phyloP scores from a whole-genome alignment of 352 stramenopile species.

The Phytophthora hybrid region DNA sequence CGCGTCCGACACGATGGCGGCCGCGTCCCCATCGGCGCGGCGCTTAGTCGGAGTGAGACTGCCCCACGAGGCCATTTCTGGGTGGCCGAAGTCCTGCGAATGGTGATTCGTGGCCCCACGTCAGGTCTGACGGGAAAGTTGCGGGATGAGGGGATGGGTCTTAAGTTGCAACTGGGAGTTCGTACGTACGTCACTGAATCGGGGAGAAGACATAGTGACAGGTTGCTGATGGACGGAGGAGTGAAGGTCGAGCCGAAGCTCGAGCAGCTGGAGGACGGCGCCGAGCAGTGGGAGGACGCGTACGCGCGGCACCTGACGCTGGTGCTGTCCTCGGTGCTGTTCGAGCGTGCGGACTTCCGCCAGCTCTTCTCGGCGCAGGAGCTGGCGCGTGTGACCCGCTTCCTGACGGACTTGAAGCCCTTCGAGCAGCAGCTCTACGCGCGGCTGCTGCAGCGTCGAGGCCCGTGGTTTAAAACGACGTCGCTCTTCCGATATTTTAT shows the following conservation, averaged over 20 bases:
- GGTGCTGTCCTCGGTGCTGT: conserved; percentile 56
- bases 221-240: no score
- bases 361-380: conserved; percentile 60
- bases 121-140: conserved; percentile 22
- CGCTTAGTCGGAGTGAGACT: background rate
- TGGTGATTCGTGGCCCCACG: conserved; percentile 21
- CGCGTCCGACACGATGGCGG: background rate
- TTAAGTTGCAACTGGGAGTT: background rate
- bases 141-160: background rate
- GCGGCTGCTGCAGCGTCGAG: conserved; percentile 80
- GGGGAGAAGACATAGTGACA: background rate
- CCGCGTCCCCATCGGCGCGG: background rate
- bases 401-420: conserved; percentile 56
- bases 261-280: background rate
- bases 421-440: conserved; percentile 78
- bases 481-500: conserved; percentile 74
- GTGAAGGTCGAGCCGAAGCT: background rate
- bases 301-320: conserved; percentile 73
- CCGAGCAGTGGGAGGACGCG: conserved; percentile 51
- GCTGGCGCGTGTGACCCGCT: conserved; percentile 47
- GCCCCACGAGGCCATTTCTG: background rate
- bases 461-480: conserved; percentile 74
- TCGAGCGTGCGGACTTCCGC: conserved; percentile 56
- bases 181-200: background rate
- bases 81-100: conserved; percentile 5